Evolutionary conservation across 1,284 basidiomycete genomes (phyloP), one percentile per base, ranked within the genome.

Genomic region (Stygiomarasmius scandens): DNA sequence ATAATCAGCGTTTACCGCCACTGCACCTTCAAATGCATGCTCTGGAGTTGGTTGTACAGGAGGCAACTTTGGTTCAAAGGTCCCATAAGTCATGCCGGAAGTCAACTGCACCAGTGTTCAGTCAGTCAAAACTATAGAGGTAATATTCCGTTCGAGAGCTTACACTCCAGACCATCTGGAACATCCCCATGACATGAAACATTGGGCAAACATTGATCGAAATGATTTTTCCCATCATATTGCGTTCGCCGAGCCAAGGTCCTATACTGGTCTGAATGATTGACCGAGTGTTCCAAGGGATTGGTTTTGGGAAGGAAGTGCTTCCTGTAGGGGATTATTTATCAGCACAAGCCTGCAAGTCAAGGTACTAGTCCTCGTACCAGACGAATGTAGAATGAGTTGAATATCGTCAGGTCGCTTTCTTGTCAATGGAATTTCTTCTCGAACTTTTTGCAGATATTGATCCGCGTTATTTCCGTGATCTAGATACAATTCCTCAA

Each of bases 21-120:
- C 45, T 24, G 63, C 52, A 2, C 55, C 58, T 9, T 66, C 60
- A 12, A 72, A 59, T 41, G 67, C 59, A 20, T 50, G 59, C 10
- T 68, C 66, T 0, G 71, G 65, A 8, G 64, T 70, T 0, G 70
- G 67, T 2, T 66, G 22, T 1, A 61, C 49, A 0, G 69, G 62
- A n/a, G 69, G 66, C 3, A 46, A 49, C 2, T 44, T 20, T 1
- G 69, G 70, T 20, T 61, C 44, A 56, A 68, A 73, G 10, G 53
- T 51, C 1, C 63, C 62, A 14, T 69, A 38, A 6, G 64, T 63
- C 8, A 65, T 16, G 1, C 71, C 71, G 16, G 52, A 49, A 16
- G 58, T 41, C 11, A 64, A 49, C 71, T 72, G 36, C 3, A 44
- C 3, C n/a, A n/a, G 22, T 9, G 38, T 14, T 34, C 43, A 63